Conservation (phyloP, 371 early-diverging fungal species). For the Rhizopus microsporus region DNA sequence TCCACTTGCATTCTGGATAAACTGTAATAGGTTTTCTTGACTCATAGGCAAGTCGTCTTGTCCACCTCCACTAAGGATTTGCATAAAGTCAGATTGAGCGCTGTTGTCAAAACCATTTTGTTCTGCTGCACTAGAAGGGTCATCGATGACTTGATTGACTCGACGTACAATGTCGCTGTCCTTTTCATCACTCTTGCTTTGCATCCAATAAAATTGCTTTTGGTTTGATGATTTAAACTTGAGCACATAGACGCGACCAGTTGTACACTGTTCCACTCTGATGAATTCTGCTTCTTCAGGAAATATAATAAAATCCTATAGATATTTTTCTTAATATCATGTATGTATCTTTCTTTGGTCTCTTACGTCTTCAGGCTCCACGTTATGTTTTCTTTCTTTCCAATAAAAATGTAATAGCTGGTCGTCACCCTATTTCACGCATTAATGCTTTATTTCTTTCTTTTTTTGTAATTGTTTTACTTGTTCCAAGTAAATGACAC, state of each 20-base stretch:
- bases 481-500: constrained; percentile 59
- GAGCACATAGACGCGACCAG: constrained; percentile 75
- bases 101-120: constrained; percentile 24
- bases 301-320: constrained; percentile 72
- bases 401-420: constrained; percentile 77
- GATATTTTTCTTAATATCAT: background rate
- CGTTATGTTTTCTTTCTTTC: constrained; percentile 63
- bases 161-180: constrained; percentile 55
- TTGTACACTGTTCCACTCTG: constrained; percentile 65
- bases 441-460: too few relatives aligned
- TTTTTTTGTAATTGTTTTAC: constrained; percentile 18
- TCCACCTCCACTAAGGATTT: constrained; percentile 36
- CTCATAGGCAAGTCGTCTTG: constrained; percentile 30
- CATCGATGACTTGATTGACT: constrained; percentile 63
- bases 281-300: constrained; percentile 78
- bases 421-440: constrained; percentile 54
- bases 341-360: background rate
- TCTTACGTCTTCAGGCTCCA: constrained; percentile 27
- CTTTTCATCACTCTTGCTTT: constrained; percentile 60
- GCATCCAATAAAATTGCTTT: constrained; percentile 84
- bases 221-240: constrained; percentile 75
- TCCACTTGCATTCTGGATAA: constrained; percentile 49
- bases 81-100: constrained; percentile 40
- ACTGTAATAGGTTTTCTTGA: constrained; percentile 52
- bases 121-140: constrained; percentile 45